Base-by-base conservation (phyloP, 345 rosid genomes). In the Lumnitzera littorea region DNA sequence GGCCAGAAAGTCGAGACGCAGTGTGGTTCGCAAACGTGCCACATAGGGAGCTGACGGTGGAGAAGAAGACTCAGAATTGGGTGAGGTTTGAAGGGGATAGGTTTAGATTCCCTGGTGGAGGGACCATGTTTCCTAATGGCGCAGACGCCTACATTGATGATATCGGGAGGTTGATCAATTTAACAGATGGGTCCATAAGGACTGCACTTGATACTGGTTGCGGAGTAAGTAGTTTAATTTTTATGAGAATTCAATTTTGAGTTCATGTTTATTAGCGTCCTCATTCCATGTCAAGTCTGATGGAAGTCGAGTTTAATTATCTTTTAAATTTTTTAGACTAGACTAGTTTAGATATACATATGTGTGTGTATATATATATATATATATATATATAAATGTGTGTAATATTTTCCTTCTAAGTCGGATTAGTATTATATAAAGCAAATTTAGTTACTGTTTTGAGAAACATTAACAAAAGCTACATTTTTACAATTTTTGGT, bases 201-300 rank as follows among this genome's bases (percentile, higher is more conserved):
- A 92, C 98, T 11, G 97, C 91, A 76, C 79, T 92, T 23, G 97
- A 92, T 61, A 89, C 98, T 53, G 98, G 98, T 3, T 92, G 98
- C 52, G 98, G 97, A 85, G 98, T 92, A 85, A 58, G 89, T 78
- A 13, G 13, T 12, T 5, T 6, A 12, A 4, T 14, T 53, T 29
- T 31, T 23, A 9, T 24, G 16, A 15, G 8, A 62, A 15, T 11
- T 65, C 48, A 29, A 14, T 31, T 27, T 20, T 20, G 20, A 20
- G 20, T 52, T 50, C 24, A 24, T 48, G 20, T 15, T 5, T 20
- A 20, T 20, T 20, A 1, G 20, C 20, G 20, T 20, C 20, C 0
- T 20, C 20, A 20, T 20, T 20, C 20, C 20, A 20, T 20, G 20
- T 1, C 20, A 20, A 20, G 20, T 20, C 20, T 20, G 20, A 20